Base-by-base conservation (phyloP, 495 filamentous ascomycete species). In the Aspergillus ellipticus region DNA sequence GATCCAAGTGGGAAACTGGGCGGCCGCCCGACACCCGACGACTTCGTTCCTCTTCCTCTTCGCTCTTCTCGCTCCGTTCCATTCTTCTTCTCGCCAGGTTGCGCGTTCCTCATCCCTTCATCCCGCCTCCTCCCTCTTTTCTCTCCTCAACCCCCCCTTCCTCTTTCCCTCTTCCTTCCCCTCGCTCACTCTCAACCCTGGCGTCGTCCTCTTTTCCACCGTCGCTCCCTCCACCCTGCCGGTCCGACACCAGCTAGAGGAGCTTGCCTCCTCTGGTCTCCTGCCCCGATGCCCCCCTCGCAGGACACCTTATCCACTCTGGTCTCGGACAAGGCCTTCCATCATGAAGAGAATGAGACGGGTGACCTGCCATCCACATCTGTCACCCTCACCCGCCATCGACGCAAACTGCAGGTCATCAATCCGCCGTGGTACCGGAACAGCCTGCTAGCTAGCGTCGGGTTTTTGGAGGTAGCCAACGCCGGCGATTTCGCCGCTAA, bases 401-500 rank as follows among this genome's bases (percentile, higher is more conserved):
- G 57, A 4, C 61, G 66, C 0, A 60, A 31, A 2, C 31, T 63
- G 21, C 63, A 52, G 0, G 58, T 74, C 0, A 35, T 60, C 5
- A 59, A 63, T 42, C 70, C 71, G 33, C 60, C 62, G 9, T 71
- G 75, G 53, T 72, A 77, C 53, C 65, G 65, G 8, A 81, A 80
- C 62, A 77, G 66, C 49, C 61, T 81, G 2, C 69, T 79, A 9
- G 66, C 69, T 1, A 67, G 74, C 37, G 71, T 77, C 1, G 78
- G 74, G 7, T 77, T 71, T 52, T 66, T 81, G 19, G 78, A 81
- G 53, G 67, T 80, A n/a, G 75, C 75, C 26, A 81, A 81, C 49
- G 77, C 74, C 0, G 76, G 71, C 0, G 78, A 81, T 56, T 79
- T 81, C 42, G 74, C 78, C 1, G 77, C 78, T 13, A 81, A 81